Evolutionary conservation across 2,329 filamentous ascomycete genomes (phyloP), one percentile per base, ranked within the genome.

Genomic region (Exophiala sp.): DNA sequence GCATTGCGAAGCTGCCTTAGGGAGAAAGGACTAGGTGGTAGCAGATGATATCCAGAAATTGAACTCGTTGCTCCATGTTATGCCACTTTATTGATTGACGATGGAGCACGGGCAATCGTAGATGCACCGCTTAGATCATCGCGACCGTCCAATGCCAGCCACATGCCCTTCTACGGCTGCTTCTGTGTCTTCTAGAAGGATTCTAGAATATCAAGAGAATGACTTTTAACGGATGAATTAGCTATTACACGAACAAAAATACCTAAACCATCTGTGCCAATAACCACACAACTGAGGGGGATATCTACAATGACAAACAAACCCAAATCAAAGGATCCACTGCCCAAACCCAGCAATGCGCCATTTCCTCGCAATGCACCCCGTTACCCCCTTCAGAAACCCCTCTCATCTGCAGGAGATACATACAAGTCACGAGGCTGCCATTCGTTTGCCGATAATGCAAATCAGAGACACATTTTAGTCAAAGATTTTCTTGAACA

Each of bases 401-500:
- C 21, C 38, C 20, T 35, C 24, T 42, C 35, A 32, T 33, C 42
- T 38, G 9, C 39, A 16, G 10, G 24, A 29, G 24, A n/a, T 52
- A 20, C 50, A 20, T 8, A 8, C 42, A 32, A 5, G 12, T 12
- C 12, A 11, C 18, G 38, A 21, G 3, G 24, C 41, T 42, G 16
- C 50, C 14, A 10, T 46, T 39, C 33, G 20, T 43, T 18, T 32
- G 38, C 44, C 35, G 42, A 18, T 40, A 11, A 35, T 32, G 29
- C 34, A 33, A 20, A 34, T 21, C 10, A 21, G 20, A 12, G n/a
- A 32, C 21, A 16, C 20, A 32, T 38, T 46, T 53, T 64, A 74
- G 63, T 73, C 73, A 52, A 81, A 69, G 68, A 79, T 81, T 60
- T 78, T 78, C 72, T 80, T 81, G 52, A 82, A 60, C 65, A 88